These are phyloP conservation scores for Didymellaceae sp. DNA, from an alignment of 2,329 filamentous ascomycete species.

Conservation along the genomic window DNA sequence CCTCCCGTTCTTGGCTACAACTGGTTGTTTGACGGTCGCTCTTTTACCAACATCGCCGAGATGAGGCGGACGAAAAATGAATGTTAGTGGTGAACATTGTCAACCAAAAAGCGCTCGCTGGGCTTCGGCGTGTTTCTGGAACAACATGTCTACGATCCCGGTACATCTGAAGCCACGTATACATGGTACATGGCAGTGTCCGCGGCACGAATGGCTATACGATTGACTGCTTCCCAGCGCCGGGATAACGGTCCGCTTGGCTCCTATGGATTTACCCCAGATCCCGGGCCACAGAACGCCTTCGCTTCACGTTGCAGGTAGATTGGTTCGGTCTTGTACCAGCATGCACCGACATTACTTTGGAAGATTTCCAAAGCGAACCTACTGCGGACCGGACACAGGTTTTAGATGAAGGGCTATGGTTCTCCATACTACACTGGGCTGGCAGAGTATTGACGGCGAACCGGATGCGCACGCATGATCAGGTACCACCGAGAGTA, in stretches of 20 bases:
- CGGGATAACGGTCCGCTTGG: slow-evolving; percentile 13
- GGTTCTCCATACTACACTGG: not conserved
- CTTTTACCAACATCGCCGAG: slow-evolving; percentile 5
- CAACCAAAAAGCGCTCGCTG: too few relatives aligned
- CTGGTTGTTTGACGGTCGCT: slow-evolving; percentile 9
- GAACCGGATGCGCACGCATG: slow-evolving; percentile 7
- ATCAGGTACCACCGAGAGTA: slow-evolving; percentile 1
- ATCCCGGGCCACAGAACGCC: slow-evolving; percentile 3
- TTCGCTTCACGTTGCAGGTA: slow-evolving; percentile 11
- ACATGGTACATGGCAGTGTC: too few relatives aligned
- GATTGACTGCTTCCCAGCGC: not conserved
- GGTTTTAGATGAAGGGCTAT: slow-evolving; percentile 12
- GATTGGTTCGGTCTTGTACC: slow-evolving; percentile 6
- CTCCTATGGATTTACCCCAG: slow-evolving; percentile 8
- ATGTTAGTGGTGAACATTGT: too few relatives aligned
- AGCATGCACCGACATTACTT: slow-evolving; percentile 5
- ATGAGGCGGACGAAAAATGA: slow-evolving; percentile 1
- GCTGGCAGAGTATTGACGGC: not conserved
- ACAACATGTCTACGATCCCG: not conserved
- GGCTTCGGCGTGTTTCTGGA: too few relatives aligned
- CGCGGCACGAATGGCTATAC: too few relatives aligned
- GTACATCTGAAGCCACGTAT: not conserved
- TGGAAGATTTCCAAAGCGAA: slow-evolving; percentile 2
- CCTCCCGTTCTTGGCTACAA: slow-evolving; percentile 8
- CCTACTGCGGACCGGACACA: not conserved